Evolutionary conservation across 495 filamentous ascomycete genomes (phyloP).

Genomic region (Annulohypoxylon nitens): DNA sequence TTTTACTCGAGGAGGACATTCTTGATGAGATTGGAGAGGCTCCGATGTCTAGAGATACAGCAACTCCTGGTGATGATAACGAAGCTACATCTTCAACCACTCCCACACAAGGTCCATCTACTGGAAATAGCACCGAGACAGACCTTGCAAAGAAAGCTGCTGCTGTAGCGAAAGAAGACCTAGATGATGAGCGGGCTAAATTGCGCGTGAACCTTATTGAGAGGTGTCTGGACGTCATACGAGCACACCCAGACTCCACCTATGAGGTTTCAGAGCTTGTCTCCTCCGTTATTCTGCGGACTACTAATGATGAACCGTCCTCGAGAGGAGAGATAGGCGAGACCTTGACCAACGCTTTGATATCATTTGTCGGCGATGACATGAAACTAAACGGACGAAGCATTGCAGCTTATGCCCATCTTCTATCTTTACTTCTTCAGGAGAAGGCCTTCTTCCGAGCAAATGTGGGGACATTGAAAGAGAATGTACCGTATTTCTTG

Average conservation of each 20-base stretch:
- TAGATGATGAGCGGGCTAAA: slow-evolving; percentile 80
- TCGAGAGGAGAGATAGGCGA: slow-evolving; percentile 80
- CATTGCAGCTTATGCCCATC: slow-evolving; percentile 92
- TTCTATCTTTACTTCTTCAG: slow-evolving; percentile 89
- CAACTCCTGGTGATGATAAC: slow-evolving; percentile 34
- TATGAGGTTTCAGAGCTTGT: slow-evolving; percentile 94
- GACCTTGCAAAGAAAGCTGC: slow-evolving; percentile 27
- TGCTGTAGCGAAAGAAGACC: slow-evolving; percentile 77
- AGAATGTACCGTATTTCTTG: slow-evolving; percentile 80
- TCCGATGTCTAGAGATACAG: slow-evolving; percentile 33
- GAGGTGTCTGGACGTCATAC: slow-evolving; percentile 88
- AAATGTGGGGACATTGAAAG: slow-evolving; percentile 79
- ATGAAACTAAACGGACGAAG: slow-evolving; percentile 70
- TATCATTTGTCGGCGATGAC: slow-evolving; percentile 85
- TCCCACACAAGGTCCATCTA: slow-evolving; percentile 41
- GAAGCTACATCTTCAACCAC: slow-evolving; percentile 37
- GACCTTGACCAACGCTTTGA: slow-evolving; percentile 86
- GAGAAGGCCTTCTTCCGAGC: slow-evolving; percentile 83
- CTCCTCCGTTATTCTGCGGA: slow-evolving; percentile 77
- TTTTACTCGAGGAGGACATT: slow-evolving; percentile 50
- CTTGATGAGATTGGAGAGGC: slow-evolving; percentile 37
- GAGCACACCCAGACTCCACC: slow-evolving; percentile 86
- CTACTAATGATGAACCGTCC: slow-evolving; percentile 66
- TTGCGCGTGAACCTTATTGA: slow-evolving; percentile 86
- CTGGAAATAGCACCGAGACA: slow-evolving; percentile 27